Evolutionary conservation across 2,329 filamentous ascomycete genomes (phyloP), one percentile per base, ranked within the genome.

Genomic region (Colletotrichum chlorophyti): DNA sequence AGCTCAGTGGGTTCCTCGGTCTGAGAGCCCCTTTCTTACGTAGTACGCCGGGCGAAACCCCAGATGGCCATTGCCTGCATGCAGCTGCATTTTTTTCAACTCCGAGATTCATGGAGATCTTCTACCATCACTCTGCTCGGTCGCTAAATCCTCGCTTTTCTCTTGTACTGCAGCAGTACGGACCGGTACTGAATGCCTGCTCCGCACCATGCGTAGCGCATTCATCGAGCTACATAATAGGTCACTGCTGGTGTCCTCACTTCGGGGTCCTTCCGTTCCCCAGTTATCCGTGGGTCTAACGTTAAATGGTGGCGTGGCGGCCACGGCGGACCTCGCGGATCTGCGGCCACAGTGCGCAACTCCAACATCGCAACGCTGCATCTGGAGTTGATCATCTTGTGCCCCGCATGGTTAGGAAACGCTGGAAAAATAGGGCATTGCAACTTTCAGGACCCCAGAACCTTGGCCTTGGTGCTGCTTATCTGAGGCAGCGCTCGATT

Each of bases 401-500:
- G 46, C 50, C 54, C 54, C 55, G 55, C 51, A 59, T 40, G 32
- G 38, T 27, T 31, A 42, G 35, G 23, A 14, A 27, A 27, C 24
- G 38, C 43, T 47, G 19, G 19, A 47, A n/a, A n/a, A n/a, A n/a
- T n/a, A n/a, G n/a, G 27, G 40, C 40, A 24, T 42, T 48, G 55
- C 31, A 55, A 49, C 42, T 53, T 11, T 26, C 48, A 55, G 26
- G 55, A 50, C 43, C 31, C 51, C 55, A 31, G 24, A 45, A 49
- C 55, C 55, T 49, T 40, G 55, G 43, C 55, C 55, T 49, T 40
- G 55, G 43, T 27, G 15, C 43, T 43, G 55, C 51, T 49, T 55
- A 51, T 49, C n/a, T 29, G 6, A 46, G 19, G n/a, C 38, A 21
- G 19, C 12, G 11, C 31, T 55, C 43, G 15, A 49, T 45, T 37